These are phyloP conservation scores for Botryotinia narcissicola DNA, from an alignment of 2,329 filamentous ascomycete species.

Conservation along the genomic window DNA sequence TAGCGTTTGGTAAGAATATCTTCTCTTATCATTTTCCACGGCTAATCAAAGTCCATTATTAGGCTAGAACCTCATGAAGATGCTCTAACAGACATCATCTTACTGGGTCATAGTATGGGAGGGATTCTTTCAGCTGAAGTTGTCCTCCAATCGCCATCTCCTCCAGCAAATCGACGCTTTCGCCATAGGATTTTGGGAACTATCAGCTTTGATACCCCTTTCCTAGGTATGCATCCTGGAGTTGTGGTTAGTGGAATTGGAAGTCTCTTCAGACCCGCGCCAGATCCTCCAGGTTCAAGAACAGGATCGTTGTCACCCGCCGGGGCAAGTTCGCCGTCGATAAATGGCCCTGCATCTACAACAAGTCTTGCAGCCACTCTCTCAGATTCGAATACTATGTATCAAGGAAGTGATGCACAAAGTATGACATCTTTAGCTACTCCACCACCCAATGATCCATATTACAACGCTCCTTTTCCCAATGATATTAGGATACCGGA, in stretches of 20 bases:
- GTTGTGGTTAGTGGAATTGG: constrained; percentile 79
- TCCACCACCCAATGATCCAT: constrained; percentile 49
- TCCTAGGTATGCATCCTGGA: constrained; percentile 84
- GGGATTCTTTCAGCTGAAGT: constrained; percentile 81
- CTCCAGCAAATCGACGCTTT: constrained; percentile 43
- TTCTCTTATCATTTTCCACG: constrained; percentile 14
- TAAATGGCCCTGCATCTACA: constrained; percentile 26
- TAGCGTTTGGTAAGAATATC: constrained; percentile 61
- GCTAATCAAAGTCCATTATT: constrained; percentile 21
- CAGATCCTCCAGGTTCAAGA: constrained; percentile 37
- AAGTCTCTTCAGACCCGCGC: constrained; percentile 65
- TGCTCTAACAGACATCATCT: constrained; percentile 70
- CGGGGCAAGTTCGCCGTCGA: constrained; percentile 26
- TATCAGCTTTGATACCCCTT: constrained; percentile 81
- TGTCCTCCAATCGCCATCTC: constrained; percentile 51
- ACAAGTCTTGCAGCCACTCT: constrained; percentile 29
- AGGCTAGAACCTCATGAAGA: constrained; percentile 76
- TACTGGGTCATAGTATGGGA: constrained; percentile 89
- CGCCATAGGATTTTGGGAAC: constrained; percentile 77
- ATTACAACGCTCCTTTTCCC: constrained; percentile 71
- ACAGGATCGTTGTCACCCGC: constrained; percentile 22
- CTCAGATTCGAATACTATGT: constrained; percentile 27
- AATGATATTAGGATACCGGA: constrained; percentile 72
- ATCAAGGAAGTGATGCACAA: constrained; percentile 29
- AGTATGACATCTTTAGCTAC: constrained; percentile 32